These are phyloP conservation scores for Epichloe glyceriae DNA, from an alignment of 2,329 filamentous ascomycete genomes.

Conservation along the genomic window DNA sequence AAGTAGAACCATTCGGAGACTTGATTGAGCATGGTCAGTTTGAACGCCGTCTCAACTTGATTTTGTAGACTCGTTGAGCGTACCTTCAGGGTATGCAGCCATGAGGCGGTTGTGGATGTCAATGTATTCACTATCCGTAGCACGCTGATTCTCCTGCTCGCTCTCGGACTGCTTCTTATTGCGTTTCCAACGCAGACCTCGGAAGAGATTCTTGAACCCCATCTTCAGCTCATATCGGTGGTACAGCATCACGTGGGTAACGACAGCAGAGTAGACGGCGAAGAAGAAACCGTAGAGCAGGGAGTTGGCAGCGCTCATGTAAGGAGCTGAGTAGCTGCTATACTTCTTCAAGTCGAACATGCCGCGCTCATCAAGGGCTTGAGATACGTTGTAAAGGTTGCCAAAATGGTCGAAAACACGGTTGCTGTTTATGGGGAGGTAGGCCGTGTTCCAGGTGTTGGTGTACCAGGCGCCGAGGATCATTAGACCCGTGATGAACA, in stretches of 20 bases:
- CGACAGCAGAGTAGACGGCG: conserved; percentile 24
- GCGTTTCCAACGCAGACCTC: conserved; percentile 11
- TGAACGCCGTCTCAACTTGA: no score
- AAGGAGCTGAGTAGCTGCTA: conserved; percentile 27
- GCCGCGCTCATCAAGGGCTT: conserved; percentile 19
- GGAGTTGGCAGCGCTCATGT: conserved; percentile 24
- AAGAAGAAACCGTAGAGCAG: conserved; percentile 28
- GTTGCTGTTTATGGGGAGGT: conserved; percentile 29
- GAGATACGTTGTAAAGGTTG: conserved; percentile 24
- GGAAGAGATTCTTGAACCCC: conserved; percentile 20
- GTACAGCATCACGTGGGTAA: conserved; percentile 28
- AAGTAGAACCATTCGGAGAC: conserved; percentile 36
- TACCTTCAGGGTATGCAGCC: conserved; percentile 27
- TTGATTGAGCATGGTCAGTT: not conserved
- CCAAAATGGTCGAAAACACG: conserved; percentile 26
- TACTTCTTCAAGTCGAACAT: conserved; percentile 26
- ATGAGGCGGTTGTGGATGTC: conserved; percentile 36
- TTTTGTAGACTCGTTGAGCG: not conserved
- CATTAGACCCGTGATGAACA: conserved; percentile 15
- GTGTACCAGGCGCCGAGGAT: conserved; percentile 20
- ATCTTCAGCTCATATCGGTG: conserved; percentile 25
- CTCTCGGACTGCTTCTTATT: conserved; percentile 12
- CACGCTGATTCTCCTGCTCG: conserved; percentile 2
- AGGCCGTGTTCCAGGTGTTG: conserved; percentile 22
- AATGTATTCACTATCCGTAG: conserved; percentile 8